Percentiles rank a stretch among this genome's conserved stretches.
phyloP scores from a whole-genome alignment of 2,329 filamentous ascomycete species.

The Bimuria novae-zelandiae region DNA sequence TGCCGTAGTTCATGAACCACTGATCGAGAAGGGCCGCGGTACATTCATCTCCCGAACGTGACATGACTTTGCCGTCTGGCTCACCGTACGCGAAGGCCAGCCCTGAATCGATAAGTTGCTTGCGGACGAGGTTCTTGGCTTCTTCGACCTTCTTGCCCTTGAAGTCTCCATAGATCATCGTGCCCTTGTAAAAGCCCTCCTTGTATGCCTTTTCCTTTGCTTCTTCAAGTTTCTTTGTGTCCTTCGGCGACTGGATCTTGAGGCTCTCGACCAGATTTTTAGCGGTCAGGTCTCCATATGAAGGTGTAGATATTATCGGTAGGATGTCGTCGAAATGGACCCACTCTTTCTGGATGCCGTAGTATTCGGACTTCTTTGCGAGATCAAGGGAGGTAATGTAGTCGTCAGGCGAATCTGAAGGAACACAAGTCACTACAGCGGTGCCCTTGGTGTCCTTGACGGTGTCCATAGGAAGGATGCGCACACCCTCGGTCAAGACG shows the following conservation, averaged over 20 bases:
- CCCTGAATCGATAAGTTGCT: conserved; percentile 74
- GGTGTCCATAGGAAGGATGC: conserved; percentile 93
- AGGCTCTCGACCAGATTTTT: conserved; percentile 84
- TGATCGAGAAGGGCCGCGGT: conserved; percentile 93
- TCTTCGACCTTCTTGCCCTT: conserved; percentile 84
- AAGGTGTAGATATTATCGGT: conserved; percentile 76
- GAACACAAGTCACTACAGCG: conserved; percentile 93
- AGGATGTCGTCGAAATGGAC: conserved; percentile 80
- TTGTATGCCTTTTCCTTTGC: conserved; percentile 97
- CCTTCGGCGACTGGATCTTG: conserved; percentile 97
- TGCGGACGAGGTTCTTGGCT: conserved; percentile 83
- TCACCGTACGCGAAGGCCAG: conserved; percentile 92
- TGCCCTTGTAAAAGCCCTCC: conserved; percentile 95
- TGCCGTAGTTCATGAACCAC: conserved; percentile 96
- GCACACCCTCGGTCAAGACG: conserved; percentile 75
- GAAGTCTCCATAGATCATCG: conserved; percentile 85
- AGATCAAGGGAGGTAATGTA: conserved; percentile 88
- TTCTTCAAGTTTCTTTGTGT: conserved; percentile 84
- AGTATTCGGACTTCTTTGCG: conserved; percentile 89
- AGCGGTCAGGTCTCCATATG: conserved; percentile 83
- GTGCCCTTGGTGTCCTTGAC: conserved; percentile 94
- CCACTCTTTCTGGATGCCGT: conserved; percentile 97
- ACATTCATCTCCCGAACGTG: conserved; percentile 88
- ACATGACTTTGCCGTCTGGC: conserved; percentile 85
- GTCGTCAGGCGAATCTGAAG: conserved; percentile 94